Evolutionary conservation across 495 filamentous ascomycete species (phyloP).

Genomic region (Hyphodiscus hymeniophilus): DNA sequence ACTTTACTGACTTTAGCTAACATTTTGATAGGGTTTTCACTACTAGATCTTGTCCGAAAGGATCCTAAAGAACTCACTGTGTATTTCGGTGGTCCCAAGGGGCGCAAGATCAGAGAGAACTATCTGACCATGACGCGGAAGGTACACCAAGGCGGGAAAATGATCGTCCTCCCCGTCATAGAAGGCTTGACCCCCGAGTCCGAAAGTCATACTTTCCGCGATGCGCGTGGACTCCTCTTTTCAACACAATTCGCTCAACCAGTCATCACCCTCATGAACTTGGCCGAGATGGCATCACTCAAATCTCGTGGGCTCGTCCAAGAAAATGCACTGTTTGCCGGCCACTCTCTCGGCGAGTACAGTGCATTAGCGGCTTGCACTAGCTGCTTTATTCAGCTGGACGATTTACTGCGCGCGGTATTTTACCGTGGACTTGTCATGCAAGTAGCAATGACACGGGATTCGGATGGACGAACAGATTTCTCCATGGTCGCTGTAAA

Average conservation of each 20-base stretch:
- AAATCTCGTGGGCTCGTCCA: slow-evolving; percentile 19
- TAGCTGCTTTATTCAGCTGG: slow-evolving; percentile 21
- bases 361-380: slow-evolving; percentile 27
- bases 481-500: slow-evolving; percentile 36
- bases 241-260: slow-evolving; percentile 37
- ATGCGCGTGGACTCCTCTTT: slow-evolving; percentile 28
- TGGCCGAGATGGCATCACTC: slow-evolving; percentile 28
- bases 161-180: slow-evolving; percentile 20
- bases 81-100: slow-evolving; percentile 32
- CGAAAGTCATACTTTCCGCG: slow-evolving; percentile 27
- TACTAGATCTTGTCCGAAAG: slow-evolving; percentile 30
- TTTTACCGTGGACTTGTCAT: slow-evolving; percentile 38
- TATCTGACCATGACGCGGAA: slow-evolving; percentile 26
- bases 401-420: slow-evolving; percentile 24
- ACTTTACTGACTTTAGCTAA: neutral
- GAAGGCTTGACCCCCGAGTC: slow-evolving; percentile 17
- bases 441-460: slow-evolving; percentile 29
- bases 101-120: slow-evolving; percentile 29
- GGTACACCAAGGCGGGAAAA: slow-evolving; percentile 10
- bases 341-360: slow-evolving; percentile 38
- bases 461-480: slow-evolving; percentile 23
- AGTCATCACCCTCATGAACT: slow-evolving; percentile 30
- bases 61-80: slow-evolving; percentile 34
- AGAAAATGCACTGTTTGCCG: slow-evolving; percentile 26
- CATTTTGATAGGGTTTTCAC: slow-evolving; percentile 25